Base-by-base conservation (phyloP, 1,139 yeast genomes). In the Candida buenavistaensis region DNA sequence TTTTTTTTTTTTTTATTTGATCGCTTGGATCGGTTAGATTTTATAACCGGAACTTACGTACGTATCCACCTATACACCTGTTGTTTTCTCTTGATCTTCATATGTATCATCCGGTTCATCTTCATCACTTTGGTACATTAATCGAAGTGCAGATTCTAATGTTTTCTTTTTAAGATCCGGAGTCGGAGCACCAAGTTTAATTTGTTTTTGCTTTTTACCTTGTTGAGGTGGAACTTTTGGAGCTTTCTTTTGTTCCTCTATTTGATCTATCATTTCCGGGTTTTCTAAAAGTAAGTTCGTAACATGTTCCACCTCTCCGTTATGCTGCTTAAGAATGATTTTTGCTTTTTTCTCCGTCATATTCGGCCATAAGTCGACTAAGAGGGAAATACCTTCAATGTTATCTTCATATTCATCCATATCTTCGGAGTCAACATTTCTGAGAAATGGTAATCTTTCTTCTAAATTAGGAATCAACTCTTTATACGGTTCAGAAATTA, bases 41-140 rank as follows among this genome's bases (percentile, higher is more conserved):
- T n/a, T n/a, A n/a, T n/a, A n/a, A n/a, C n/a, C n/a, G n/a, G n/a
- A n/a, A n/a, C n/a, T n/a, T n/a, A n/a, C n/a, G n/a, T n/a, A n/a
- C n/a, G n/a, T n/a, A n/a, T n/a, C n/a, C n/a, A n/a, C n/a, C 22
- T 20, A 20, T 3, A 50, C 46, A 0, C 72, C 68, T 5, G 63
- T 55, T 4, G 72, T 63, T 36, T 54, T 53, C 39, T 82, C 94
- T 23, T 82, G 83, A 28, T 83, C 95, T 35, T 78, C 83, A 51
- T 87, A 87, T 0, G 95, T 85, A 48, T 88, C 96, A 54, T 87
- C 96, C 3, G 85, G 80, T 45, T 85, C 95, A 49, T 76, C 81
- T 48, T 85, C 95, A 42, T 84, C 92, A 14, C 79, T 73, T 32
- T 82, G 85, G 48, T 84, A 82, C 41, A 85, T 63, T 45, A 82